Conservation (phyloP, 2,329 filamentous ascomycete genomes). For the Madurella mycetomatis region DNA sequence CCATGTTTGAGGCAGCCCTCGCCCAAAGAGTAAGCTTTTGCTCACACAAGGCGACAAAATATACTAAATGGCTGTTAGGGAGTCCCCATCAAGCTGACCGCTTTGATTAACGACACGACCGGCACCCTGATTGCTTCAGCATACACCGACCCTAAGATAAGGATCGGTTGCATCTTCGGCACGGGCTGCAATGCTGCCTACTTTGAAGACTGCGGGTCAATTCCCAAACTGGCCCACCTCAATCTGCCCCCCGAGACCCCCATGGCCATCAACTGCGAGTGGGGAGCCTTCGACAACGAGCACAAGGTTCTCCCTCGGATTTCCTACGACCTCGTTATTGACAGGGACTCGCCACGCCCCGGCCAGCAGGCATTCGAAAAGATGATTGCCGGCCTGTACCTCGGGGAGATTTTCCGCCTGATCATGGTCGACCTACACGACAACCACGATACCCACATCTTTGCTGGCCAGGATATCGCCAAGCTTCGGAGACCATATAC, state of each 20-base stretch:
- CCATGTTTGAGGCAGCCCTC: constrained; percentile 77
- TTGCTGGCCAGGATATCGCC: constrained; percentile 75
- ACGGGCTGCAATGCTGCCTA: constrained; percentile 98
- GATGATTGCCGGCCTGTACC: constrained; percentile 92
- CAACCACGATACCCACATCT: constrained; percentile 68
- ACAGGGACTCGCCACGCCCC: constrained; percentile 85
- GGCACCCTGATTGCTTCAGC: constrained; percentile 94
- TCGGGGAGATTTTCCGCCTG: constrained; percentile 91
- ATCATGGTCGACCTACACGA: constrained; percentile 82
- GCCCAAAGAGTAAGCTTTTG: constrained; percentile 53
- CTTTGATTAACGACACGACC: constrained; percentile 95
- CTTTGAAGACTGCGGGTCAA: constrained; percentile 87
- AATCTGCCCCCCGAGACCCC: constrained; percentile 78
- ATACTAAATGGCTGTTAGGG: constrained; percentile 47
- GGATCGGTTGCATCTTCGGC: constrained; percentile 96
- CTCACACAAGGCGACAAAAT: not conserved
- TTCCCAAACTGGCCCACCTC: constrained; percentile 90
- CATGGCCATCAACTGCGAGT: constrained; percentile 97
- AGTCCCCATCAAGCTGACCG: constrained; percentile 87
- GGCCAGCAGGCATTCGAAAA: constrained; percentile 96
- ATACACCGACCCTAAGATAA: constrained; percentile 91
- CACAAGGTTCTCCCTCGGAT: constrained; percentile 82
- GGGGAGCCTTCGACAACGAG: constrained; percentile 94
- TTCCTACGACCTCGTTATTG: constrained; percentile 79
- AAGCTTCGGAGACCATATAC: constrained; percentile 81